phyloP scores from a whole-genome alignment of 129 eudicot genomes.

The Tagetes patula region DNA sequence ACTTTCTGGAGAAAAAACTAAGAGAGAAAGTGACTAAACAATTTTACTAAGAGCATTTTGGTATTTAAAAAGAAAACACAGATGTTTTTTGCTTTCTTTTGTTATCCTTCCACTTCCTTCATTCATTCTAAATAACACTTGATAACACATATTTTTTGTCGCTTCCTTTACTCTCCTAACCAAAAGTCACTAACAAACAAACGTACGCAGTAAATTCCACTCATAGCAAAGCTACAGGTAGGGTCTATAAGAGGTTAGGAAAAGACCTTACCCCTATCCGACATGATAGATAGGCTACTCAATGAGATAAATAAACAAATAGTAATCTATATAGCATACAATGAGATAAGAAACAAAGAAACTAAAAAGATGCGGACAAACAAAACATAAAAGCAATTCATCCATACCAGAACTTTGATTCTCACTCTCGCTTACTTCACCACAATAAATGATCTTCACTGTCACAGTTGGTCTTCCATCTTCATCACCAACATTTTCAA shows the following conservation, averaged over 20 bases:
- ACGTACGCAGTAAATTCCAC: neutral
- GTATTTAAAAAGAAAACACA: neutral
- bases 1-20: neutral
- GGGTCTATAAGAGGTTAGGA: no score
- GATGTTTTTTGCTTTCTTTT: neutral
- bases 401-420: slow-evolving; percentile 46
- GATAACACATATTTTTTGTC: neutral
- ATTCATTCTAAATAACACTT: neutral
- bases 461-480: slow-evolving; percentile 78
- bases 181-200: neutral
- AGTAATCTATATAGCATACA: no score
- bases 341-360: no score
- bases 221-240: no score
- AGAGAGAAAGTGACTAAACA: neutral
- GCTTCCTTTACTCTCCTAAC: neutral
- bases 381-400: slow-evolving; percentile 9
- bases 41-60: neutral
- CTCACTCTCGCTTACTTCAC: slow-evolving; percentile 64
- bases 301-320: no score
- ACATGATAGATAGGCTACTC: no score
- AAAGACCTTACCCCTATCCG: no score
- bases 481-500: slow-evolving; percentile 82
- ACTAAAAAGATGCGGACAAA: neutral
- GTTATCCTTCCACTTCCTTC: neutral
- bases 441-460: slow-evolving; percentile 79